Evolutionary conservation across 2,329 filamentous ascomycete species (phyloP).

Genomic region (Aphanoascus verrucosus): DNA sequence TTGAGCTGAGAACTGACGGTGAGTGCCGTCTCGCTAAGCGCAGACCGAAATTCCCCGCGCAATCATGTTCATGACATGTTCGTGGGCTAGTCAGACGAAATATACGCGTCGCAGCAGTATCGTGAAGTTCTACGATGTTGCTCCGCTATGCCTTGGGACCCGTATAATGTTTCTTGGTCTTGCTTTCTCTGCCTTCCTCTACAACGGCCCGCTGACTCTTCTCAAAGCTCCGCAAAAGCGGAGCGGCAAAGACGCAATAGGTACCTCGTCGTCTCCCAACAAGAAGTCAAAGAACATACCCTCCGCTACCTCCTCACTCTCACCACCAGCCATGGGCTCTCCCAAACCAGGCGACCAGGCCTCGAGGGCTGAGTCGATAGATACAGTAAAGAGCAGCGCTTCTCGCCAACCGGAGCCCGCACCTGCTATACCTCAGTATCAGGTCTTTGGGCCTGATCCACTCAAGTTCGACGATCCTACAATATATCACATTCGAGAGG

Average conservation of each 20-base stretch:
- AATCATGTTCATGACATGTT: neutral
- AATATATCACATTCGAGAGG: conserved; percentile 77
- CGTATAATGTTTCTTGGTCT: neutral
- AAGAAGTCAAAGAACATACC: conserved; percentile 31
- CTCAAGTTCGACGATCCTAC: conserved; percentile 86
- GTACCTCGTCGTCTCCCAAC: conserved; percentile 29
- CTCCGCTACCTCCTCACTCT: conserved; percentile 32
- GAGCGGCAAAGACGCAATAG: conserved; percentile 13
- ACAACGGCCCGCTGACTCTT: neutral
- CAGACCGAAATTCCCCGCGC: neutral
- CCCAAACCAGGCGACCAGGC: conserved; percentile 47
- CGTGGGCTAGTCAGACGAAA: neutral
- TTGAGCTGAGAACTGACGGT: conserved; percentile 48
- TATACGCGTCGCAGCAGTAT: neutral
- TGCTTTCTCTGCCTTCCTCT: neutral
- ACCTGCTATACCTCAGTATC: conserved; percentile 57
- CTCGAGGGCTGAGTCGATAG: conserved; percentile 51
- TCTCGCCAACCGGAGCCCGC: conserved; percentile 51
- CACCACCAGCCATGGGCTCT: conserved; percentile 34
- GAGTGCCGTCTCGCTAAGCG: conserved; percentile 15
- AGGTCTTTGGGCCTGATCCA: conserved; percentile 87
- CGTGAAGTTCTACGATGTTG: neutral
- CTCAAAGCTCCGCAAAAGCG: conserved; percentile 13
- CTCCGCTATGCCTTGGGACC: neutral
- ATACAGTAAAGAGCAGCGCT: conserved; percentile 49